Percentiles rank a stretch among this genome's conserved stretches.
These are phyloP conservation scores for Saturnispora halmiae DNA, from an alignment of 805 yeast species.

Conservation along the genomic window DNA sequence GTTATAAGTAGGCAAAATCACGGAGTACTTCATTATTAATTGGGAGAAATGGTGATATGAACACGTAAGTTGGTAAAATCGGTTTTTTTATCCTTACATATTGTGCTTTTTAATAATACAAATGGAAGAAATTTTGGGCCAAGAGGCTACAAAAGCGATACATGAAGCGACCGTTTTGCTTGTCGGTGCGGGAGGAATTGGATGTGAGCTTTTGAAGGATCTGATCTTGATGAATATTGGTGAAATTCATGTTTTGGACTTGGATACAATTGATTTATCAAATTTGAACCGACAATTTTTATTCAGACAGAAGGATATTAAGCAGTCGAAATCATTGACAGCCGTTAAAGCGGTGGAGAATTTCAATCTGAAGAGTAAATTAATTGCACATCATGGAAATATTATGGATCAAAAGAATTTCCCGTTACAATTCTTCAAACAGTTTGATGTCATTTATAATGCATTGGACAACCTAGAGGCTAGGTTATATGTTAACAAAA, in stretches of 20 bases:
- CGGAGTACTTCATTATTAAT: slow-evolving; percentile 45
- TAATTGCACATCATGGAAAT: slow-evolving; percentile 78
- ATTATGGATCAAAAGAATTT: slow-evolving; percentile 70
- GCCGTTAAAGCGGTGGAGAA: slow-evolving; percentile 73
- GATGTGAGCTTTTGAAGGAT: slow-evolving; percentile 83
- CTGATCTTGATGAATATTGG: slow-evolving; percentile 72
- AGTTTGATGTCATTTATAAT: slow-evolving; percentile 74
- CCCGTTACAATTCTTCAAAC: slow-evolving; percentile 66
- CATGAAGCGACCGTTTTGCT: slow-evolving; percentile 49
- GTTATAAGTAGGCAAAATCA: slow-evolving; percentile 70
- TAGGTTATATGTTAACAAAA: slow-evolving; percentile 76
- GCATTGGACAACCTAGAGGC: slow-evolving; percentile 94
- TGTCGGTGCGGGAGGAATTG: slow-evolving; percentile 97
- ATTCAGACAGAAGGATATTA: slow-evolving; percentile 83
- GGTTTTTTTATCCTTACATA: too few relatives aligned
- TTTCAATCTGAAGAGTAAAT: slow-evolving; percentile 56
- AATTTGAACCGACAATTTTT: slow-evolving; percentile 90
- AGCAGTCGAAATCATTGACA: slow-evolving; percentile 76
- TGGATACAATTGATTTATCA: slow-evolving; percentile 89
- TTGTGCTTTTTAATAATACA: not conserved
- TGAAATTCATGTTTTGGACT: slow-evolving; percentile 84
- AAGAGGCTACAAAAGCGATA: slow-evolving; percentile 30
- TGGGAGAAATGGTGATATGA: not conserved
- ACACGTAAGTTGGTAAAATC: not conserved
- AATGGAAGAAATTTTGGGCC: slow-evolving; percentile 2